Evolutionary conservation across 2,329 filamentous ascomycete genomes (phyloP), one percentile per base, ranked within the genome.

Genomic region (Fusarium lyarnte): DNA sequence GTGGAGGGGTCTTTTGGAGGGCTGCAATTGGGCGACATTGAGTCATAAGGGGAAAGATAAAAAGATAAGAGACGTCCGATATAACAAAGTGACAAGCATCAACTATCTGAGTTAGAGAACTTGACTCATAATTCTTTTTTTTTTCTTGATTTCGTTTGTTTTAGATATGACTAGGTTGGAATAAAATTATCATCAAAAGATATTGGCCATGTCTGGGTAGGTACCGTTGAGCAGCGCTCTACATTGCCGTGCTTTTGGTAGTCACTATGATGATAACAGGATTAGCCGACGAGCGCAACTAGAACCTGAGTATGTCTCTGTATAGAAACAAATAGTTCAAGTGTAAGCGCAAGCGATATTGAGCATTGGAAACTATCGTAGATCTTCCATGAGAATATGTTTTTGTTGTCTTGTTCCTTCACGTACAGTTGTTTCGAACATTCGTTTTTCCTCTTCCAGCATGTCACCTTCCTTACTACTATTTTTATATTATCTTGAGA

Each of bases 1-100:
- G n/a, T n/a, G 72, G 70, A 74, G 66, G 71, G 63, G 65, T 46
- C 57, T 43, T 25, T 39, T 42, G 63, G 51, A 41, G 53, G 38
- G 35, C 41, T 51, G 39, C 47, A 53, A 65, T 65, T 72, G 63
- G 58, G 49, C 53, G 25, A 31, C 36, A 58, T 74, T 74, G 72
- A 72, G 66, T 74, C 72, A 74, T 41, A 64, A 52, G 38, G 57
- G 25, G 45, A 46, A 53, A 54, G 72, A 69, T 60, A 63, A 59
- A 62, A 55, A 62, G 62, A 71, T 63, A 67, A 66, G 49, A 14
- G 58, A 53, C 27, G 21, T 42, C 33, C 51, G 55, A 31, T 27
- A 54, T 35, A 70, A 58, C 41, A 33, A 43, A 43, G 58, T 13
- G 19, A 31, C 43, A 19, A 55, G 25, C 25, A 42, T 27, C 29